phyloP scores from a whole-genome alignment of 768 basidiomycete species.

The Guyanaporus albipodus region DNA sequence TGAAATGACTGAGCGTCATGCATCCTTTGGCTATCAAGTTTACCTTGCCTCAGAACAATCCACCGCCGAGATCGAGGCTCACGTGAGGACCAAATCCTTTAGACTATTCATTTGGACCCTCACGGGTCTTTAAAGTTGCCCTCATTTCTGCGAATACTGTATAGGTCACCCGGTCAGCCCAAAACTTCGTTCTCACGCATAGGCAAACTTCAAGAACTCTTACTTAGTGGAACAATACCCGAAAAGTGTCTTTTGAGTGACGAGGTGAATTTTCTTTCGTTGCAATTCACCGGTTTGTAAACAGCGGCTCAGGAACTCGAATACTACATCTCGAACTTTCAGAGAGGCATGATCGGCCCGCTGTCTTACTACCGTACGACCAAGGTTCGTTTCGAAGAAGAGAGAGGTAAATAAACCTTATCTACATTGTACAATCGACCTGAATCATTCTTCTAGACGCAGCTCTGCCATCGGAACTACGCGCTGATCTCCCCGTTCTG shows the following conservation, averaged over 20 bases:
- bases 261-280: conserved; percentile 8
- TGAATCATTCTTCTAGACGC: conserved; percentile 33
- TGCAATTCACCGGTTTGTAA: conserved; percentile 1
- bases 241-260: conserved; percentile 18
- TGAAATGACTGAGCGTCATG: conserved; percentile 47
- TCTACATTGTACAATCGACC: neutral
- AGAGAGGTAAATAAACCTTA: conserved; percentile 33
- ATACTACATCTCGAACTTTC: conserved; percentile 46
- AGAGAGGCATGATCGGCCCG: conserved; percentile 59
- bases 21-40: conserved; percentile 63
- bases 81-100: conserved; percentile 36
- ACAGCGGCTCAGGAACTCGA: conserved; percentile 46
- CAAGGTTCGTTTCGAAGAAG: conserved; percentile 62
- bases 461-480: conserved; percentile 40
- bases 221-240: conserved; percentile 3
- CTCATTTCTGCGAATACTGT: conserved; percentile 16
- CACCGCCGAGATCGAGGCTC: conserved; percentile 50
- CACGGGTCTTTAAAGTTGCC: conserved; percentile 29
- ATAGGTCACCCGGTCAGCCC: neutral
- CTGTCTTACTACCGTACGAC: conserved; percentile 75
- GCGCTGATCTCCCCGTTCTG: conserved; percentile 51
- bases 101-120: neutral
- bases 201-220: conserved; percentile 8
- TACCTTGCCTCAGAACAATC: conserved; percentile 56
- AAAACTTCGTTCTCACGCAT: neutral